Evolutionary conservation across 371 early-diverging fungal species (phyloP).

Genomic region (Phascolomyces articulosus): DNA sequence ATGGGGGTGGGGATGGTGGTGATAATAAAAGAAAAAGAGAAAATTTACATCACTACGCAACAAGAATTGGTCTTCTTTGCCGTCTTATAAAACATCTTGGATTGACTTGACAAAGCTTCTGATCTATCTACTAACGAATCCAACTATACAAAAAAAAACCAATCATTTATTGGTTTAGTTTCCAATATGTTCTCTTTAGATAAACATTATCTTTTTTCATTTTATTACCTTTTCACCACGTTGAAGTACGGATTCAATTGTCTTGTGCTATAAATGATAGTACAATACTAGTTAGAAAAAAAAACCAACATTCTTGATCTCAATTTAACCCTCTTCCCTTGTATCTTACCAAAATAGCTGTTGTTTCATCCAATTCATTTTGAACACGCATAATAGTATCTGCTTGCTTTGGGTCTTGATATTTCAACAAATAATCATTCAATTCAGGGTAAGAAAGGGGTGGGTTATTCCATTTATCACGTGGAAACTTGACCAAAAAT

Average conservation of each 20-base stretch:
- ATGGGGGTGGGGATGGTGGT: no score
- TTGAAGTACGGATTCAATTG: slow-evolving; percentile 95
- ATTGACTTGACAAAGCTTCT: slow-evolving; percentile 87
- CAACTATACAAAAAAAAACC: slow-evolving; percentile 46
- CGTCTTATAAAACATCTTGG: slow-evolving; percentile 98
- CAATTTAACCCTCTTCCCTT: no score
- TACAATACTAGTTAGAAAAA: no score
- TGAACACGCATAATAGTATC: slow-evolving; percentile 97
- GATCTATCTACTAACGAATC: slow-evolving; percentile 93
- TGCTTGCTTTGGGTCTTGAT: slow-evolving; percentile 93
- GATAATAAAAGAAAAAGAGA: no score
- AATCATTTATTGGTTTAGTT: slow-evolving; percentile 4
- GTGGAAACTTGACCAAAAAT: slow-evolving; percentile 72
- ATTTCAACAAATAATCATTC: slow-evolving; percentile 71
- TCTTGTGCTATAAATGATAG: slow-evolving; percentile 81
- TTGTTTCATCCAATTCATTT: slow-evolving; percentile 98
- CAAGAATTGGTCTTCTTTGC: slow-evolving; percentile 98
- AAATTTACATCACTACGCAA: slow-evolving; percentile 71
- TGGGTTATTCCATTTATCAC: slow-evolving; percentile 53
- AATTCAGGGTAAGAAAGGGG: slow-evolving; percentile 72
- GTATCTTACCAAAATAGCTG: slow-evolving; percentile 83
- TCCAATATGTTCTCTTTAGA: neutral
- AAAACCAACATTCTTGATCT: no score
- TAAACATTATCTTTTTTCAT: neutral
- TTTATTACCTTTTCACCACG: slow-evolving; percentile 88